phyloP scores from a whole-genome alignment of 164 flowering plant genomes.

The Vitis rotundifolia region DNA sequence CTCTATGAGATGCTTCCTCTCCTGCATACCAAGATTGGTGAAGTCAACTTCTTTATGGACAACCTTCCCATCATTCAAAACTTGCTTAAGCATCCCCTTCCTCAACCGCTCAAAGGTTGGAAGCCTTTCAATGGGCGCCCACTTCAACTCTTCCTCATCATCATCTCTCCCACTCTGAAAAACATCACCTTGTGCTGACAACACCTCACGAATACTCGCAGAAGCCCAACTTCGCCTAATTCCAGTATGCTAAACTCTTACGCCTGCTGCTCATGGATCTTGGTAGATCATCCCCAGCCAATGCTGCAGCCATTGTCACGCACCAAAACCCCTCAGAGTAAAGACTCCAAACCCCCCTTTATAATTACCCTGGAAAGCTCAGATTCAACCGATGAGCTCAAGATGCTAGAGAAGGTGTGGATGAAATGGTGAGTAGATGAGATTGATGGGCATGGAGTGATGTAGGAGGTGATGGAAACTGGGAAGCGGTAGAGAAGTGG shows the following conservation, averaged over 20 bases:
- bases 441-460: too few species aligned
- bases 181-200: conserved; percentile 14
- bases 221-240: conserved; percentile 25
- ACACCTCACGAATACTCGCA: conserved; percentile 23
- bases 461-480: too few species aligned
- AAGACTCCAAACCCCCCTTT: not conserved
- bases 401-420: too few species aligned
- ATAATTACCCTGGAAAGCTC: too few species aligned
- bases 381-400: too few species aligned
- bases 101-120: conserved; percentile 63
- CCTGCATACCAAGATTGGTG: conserved; percentile 37
- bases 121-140: conserved; percentile 77
- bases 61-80: conserved; percentile 38
- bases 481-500: too few species aligned
- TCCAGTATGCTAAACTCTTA: conserved; percentile 12
- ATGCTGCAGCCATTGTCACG: not conserved
- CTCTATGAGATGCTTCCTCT: conserved; percentile 49
- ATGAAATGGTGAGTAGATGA: too few species aligned
- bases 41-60: conserved; percentile 51
- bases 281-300: conserved; percentile 21
- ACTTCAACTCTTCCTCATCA: conserved; percentile 64
- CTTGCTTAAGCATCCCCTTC: conserved; percentile 43
- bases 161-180: conserved; percentile 29
- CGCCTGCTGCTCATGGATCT: conserved; percentile 22
- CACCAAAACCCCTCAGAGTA: not conserved